Evolutionary conservation across 2,329 filamentous ascomycete species (phyloP), one percentile per base, ranked within the genome.

Genomic region (Aspergillus luchuensis): DNA sequence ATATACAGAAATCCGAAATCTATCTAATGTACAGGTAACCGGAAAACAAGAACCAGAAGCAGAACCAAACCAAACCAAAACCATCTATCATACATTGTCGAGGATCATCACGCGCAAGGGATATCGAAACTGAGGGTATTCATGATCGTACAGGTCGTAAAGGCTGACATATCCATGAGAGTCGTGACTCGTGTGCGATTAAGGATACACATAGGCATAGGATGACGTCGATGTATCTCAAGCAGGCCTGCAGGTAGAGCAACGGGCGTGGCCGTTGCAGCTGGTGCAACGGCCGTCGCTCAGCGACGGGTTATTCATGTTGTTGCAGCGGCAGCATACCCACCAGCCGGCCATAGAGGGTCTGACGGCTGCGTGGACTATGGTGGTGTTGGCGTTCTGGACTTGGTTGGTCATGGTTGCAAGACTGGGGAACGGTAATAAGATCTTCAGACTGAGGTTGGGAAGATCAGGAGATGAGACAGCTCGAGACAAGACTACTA

Each of bases 271-370:
- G 4, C 11, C 1, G 33, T 36, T 30, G 51, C 69, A 74, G 36
- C 62, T 52, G 21, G 62, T 67, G 58, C 68, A 71, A 5, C 38
- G 43, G 1, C 60, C 65, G 0, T 51, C 38, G 6, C 55, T 57
- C 23, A 72, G 55, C 7, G 11, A 59, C 1, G 70, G 68, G 17
- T 71, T 72, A 58, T 63, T 66, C 19, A 60, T 13, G 4, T 51
- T 50, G 0, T 17, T 1, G 45, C 71, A 74, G 1, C 6, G 0
- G 45, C 67, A 71, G 64, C 72, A 74, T 0, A 11, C 33, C 71
- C 71, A 71, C 63, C 66, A 69, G 10, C 59, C 56, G 5, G 25
- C 17, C 61, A 58, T 64, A 8, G 59, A 41, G 15, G 30, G 60
- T 30, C 25, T 48, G 33, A 48, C 11, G 50, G 48, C 17, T 36